Percentiles rank a stretch among this genome's conserved stretches.
Evolutionary conservation across 495 filamentous ascomycete genomes (phyloP).

Genomic region (Stereocaulon alpinum): DNA sequence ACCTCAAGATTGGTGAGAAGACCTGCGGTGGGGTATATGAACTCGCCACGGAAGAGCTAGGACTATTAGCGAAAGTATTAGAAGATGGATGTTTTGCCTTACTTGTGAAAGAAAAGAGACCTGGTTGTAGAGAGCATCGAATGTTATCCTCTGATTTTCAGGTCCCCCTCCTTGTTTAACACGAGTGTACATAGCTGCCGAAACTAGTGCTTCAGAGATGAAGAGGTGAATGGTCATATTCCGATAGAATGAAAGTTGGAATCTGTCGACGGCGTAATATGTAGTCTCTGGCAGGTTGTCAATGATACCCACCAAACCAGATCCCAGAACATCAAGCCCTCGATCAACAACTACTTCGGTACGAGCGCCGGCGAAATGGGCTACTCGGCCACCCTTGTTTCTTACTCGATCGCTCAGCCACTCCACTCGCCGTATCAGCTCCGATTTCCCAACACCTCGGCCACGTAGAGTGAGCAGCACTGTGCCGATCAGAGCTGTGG

Average conservation of each 20-base stretch:
- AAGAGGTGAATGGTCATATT: slow-evolving; percentile 99
- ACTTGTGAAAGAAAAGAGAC: slow-evolving; percentile 77
- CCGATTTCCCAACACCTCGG: slow-evolving; percentile 77
- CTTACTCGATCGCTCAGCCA: slow-evolving; percentile 81
- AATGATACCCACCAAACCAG: slow-evolving; percentile 71
- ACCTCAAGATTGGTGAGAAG: slow-evolving; percentile 66
- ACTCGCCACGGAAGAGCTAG: slow-evolving; percentile 88
- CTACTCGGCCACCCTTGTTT: slow-evolving; percentile 79
- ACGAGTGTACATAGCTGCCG: slow-evolving; percentile 75
- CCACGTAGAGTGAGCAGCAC: slow-evolving; percentile 86
- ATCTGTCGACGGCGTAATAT: slow-evolving; percentile 87
- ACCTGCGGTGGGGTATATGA: slow-evolving; percentile 88
- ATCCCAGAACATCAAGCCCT: slow-evolving; percentile 81
- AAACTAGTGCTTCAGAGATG: slow-evolving; percentile 81
- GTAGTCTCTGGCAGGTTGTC: slow-evolving; percentile 75
- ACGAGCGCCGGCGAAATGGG: slow-evolving; percentile 75
- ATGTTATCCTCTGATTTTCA: slow-evolving; percentile 66
- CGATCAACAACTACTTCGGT: slow-evolving; percentile 77
- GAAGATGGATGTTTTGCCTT: slow-evolving; percentile 13
- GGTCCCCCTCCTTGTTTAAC: slow-evolving; percentile 84
- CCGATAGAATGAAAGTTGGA: slow-evolving; percentile 93
- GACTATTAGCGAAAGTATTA: slow-evolving; percentile 17
- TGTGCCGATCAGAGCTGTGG: slow-evolving; percentile 87
- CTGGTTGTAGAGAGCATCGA: slow-evolving; percentile 57
- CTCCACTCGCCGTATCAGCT: slow-evolving; percentile 76